A percentile compares a stretch with the other conserved stretches of the same genome.
Conservation (phyloP, 2,329 filamentous ascomycete species). For the Sarocladium kiliense region DNA sequence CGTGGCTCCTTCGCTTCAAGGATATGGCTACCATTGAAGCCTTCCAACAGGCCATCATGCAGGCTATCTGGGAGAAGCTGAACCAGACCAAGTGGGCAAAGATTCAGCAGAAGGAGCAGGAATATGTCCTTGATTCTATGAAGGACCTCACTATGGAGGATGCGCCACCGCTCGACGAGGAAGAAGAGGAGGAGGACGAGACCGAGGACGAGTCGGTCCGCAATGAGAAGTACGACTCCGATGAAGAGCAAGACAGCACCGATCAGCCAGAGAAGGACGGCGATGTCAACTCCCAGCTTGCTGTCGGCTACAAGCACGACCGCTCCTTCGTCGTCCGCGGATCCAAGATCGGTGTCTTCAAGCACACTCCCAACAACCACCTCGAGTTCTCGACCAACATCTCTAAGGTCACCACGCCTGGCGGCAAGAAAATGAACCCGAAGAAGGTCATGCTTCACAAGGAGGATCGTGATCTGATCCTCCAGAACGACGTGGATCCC, state of each 20-base stretch:
- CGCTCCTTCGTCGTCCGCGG: constrained; percentile 95
- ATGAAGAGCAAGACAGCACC: constrained; percentile 67
- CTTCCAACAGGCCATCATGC: constrained; percentile 93
- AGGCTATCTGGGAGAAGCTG: constrained; percentile 92
- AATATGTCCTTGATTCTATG: constrained; percentile 94
- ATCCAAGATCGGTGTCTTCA: constrained; percentile 98
- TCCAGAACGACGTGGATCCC: constrained; percentile 78
- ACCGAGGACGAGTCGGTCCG: constrained; percentile 57
- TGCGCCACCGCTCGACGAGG: constrained; percentile 41
- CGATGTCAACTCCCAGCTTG: constrained; percentile 87
- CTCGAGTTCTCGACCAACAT: constrained; percentile 97
- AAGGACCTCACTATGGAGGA: constrained; percentile 93
- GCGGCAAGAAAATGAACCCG: constrained; percentile 82
- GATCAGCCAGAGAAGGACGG: constrained; percentile 76
- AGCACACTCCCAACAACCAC: constrained; percentile 87
- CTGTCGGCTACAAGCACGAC: constrained; percentile 95
- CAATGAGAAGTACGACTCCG: constrained; percentile 63
- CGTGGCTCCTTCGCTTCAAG: constrained; percentile 90
- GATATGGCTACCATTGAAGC: constrained; percentile 74
- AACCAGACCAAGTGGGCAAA: constrained; percentile 94
- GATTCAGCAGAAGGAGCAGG: constrained; percentile 83
- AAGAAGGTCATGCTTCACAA: constrained; percentile 96
- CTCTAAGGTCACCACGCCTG: constrained; percentile 86
- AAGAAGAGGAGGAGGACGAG: constrained; percentile 56
- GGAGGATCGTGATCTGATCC: constrained; percentile 82